These are phyloP conservation scores for Leccinum ochraceum DNA, from an alignment of 768 basidiomycete genomes.

Conservation along the genomic window DNA sequence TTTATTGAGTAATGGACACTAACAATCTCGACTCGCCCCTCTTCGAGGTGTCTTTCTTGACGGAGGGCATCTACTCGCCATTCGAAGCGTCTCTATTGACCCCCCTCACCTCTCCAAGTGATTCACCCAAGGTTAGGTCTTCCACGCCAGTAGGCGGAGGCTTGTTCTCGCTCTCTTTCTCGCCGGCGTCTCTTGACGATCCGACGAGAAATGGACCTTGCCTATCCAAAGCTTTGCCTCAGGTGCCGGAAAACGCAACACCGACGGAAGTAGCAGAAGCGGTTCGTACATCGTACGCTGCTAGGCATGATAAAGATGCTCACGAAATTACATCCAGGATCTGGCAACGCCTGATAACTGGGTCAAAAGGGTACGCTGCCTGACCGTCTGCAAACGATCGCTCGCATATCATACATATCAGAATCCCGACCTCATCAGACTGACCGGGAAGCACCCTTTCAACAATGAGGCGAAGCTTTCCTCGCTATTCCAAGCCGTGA, in stretches of 20 bases:
- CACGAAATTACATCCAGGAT: constrained; percentile 24
- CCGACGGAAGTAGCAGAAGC: constrained; percentile 24
- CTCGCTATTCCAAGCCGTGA: constrained; percentile 42
- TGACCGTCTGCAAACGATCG: not conserved
- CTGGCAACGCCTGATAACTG: constrained; percentile 42
- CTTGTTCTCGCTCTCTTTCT: constrained; percentile 19
- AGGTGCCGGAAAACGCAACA: constrained; percentile 26
- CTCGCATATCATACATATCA: constrained; percentile 9
- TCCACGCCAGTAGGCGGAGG: not conserved
- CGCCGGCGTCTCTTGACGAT: constrained; percentile 16
- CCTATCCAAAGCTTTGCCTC: constrained; percentile 23
- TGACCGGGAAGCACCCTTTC: constrained; percentile 65
- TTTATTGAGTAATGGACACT: constrained; percentile 2
- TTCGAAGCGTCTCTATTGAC: constrained; percentile 13
- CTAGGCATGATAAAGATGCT: not conserved
- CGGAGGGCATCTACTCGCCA: constrained; percentile 7
- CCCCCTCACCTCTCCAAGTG: constrained; percentile 8
- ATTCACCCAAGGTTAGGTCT: constrained; percentile 2
- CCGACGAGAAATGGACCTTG: constrained; percentile 24
- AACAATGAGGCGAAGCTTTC: constrained; percentile 52
- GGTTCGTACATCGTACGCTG: constrained; percentile 11
- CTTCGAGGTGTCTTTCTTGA: constrained; percentile 5
- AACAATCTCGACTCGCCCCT: constrained; percentile 3
- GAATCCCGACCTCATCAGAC: constrained; percentile 43
- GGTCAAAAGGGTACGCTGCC: constrained; percentile 35